Conservation (phyloP, 108 stramenopile species). For the Pelagomonas calceolata region DNA sequence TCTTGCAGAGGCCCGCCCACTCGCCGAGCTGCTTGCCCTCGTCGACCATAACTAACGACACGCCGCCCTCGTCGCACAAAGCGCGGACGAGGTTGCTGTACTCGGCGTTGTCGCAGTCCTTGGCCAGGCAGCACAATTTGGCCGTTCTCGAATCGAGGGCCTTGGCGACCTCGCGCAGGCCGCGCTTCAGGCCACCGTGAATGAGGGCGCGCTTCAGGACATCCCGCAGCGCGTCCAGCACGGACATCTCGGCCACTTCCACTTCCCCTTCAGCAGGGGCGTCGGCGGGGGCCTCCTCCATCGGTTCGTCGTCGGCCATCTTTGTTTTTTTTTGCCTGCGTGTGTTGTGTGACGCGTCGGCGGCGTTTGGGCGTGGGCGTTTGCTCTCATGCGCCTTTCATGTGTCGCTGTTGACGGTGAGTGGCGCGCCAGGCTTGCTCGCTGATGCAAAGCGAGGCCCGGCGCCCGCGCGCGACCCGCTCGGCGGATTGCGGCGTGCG, state of each 20-base stretch:
- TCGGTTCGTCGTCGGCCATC: constrained; percentile 52
- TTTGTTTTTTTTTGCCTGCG: background rate
- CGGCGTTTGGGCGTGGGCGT: no score
- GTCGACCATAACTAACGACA: constrained; percentile 94
- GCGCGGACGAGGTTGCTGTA: constrained; percentile 98
- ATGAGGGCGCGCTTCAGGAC: constrained; percentile 95
- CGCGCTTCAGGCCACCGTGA: constrained; percentile 93
- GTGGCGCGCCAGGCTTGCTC: no score
- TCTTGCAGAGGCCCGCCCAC: constrained; percentile 94
- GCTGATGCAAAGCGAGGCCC: no score
- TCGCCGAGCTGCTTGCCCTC: constrained; percentile 86
- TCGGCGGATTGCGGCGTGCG: no score
- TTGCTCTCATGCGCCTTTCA: no score
- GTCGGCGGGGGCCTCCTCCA: constrained; percentile 41
- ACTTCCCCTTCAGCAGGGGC: constrained; percentile 48
- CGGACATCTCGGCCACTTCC: constrained; percentile 86
- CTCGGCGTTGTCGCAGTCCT: constrained; percentile 97
- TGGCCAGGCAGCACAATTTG: constrained; percentile 95
- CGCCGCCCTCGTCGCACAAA: constrained; percentile 91
- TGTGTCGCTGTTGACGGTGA: no score
- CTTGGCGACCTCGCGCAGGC: constrained; percentile 97
- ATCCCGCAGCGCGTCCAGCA: constrained; percentile 92
- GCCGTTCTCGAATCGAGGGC: constrained; percentile 90
- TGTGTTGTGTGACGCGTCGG: no score
- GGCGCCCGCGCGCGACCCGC: no score